Conservation (phyloP, 176 grass and related monocot species). For the Melocanna baccifera region DNA sequence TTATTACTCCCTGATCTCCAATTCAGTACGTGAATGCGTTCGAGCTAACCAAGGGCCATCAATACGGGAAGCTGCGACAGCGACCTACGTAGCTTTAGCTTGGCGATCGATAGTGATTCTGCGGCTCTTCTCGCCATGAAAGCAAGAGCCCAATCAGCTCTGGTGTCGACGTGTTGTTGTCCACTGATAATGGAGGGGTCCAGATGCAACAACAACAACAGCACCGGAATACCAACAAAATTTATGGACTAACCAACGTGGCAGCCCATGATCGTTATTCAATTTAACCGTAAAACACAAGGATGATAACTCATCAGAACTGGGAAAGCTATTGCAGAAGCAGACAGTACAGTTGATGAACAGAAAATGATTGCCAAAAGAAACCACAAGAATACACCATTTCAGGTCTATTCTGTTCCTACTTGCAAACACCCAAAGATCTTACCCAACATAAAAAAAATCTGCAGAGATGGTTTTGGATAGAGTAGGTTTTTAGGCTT, state of each 20-base stretch:
- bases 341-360: background rate
- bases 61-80: background rate
- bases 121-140: background rate
- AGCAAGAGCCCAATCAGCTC: background rate
- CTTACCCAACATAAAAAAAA: background rate
- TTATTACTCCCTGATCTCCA: too few relatives aligned
- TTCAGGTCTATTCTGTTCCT: background rate
- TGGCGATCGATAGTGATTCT: background rate
- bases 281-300: background rate
- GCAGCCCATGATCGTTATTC: background rate
- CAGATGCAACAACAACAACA: constrained; percentile 31
- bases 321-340: background rate
- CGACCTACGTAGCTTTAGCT: background rate
- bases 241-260: constrained; percentile 4
- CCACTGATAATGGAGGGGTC: background rate
- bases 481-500: background rate
- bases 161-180: constrained; percentile 16
- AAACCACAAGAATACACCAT: background rate
- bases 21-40: background rate
- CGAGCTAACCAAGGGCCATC: background rate
- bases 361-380: background rate
- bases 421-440: background rate
- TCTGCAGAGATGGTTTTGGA: background rate
- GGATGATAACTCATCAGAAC: background rate
- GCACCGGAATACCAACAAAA: constrained; percentile 15